Conservation (phyloP, 345 rosid species). For the Gynandropsis gynandra region DNA sequence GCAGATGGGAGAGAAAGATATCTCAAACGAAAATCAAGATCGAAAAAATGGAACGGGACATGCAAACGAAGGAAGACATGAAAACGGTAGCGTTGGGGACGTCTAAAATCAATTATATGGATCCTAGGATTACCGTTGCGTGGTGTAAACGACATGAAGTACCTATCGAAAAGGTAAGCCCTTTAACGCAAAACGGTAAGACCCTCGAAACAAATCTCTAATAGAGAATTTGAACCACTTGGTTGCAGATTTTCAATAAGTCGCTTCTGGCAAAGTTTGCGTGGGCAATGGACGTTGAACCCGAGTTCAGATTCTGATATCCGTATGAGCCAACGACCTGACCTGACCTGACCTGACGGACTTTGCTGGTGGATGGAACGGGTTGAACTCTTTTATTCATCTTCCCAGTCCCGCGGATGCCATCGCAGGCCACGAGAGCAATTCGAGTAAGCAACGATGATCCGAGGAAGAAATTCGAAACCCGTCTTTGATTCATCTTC, state of each 20-base stretch:
- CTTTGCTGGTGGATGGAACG: too few species aligned
- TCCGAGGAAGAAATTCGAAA: too few species aligned
- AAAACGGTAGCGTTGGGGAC: conserved; percentile 95
- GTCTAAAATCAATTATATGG: conserved; percentile 89
- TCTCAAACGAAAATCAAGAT: conserved; percentile 53
- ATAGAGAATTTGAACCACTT: not conserved
- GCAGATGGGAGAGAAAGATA: conserved; percentile 76
- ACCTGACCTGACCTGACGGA: too few species aligned
- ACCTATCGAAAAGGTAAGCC: conserved; percentile 89
- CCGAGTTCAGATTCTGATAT: conserved; percentile 80
- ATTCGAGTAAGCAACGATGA: too few species aligned
- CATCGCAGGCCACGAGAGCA: too few species aligned
- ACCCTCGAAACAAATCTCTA: not conserved
- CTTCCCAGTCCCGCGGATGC: too few species aligned
- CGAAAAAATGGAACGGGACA: conserved; percentile 67
- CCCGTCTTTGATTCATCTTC: too few species aligned
- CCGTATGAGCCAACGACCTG: too few species aligned
- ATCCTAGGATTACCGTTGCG: conserved; percentile 95
- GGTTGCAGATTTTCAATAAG: conserved; percentile 79
- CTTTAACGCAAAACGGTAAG: not conserved
- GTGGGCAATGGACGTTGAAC: conserved; percentile 97
- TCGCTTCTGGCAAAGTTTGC: conserved; percentile 84
- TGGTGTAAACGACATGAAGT: conserved; percentile 99
- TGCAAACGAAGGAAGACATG: conserved; percentile 73
- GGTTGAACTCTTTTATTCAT: too few species aligned